These are phyloP conservation scores for Lepiota venenata DNA, from an alignment of 768 basidiomycete genomes.

Conservation along the genomic window DNA sequence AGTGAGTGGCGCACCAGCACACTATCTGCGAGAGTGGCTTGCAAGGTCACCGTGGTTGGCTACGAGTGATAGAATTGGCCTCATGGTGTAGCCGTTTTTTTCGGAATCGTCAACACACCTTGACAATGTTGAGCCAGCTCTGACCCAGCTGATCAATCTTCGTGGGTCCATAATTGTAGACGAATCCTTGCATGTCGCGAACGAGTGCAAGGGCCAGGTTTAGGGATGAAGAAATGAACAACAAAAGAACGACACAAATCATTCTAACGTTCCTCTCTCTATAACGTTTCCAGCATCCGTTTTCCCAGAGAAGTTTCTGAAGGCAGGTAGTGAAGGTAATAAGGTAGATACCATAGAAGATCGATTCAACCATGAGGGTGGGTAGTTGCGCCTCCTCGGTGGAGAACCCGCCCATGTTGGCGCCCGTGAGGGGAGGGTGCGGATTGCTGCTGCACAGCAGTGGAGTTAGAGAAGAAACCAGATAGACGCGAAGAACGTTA, in stretches of 20 bases:
- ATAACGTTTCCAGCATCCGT: no score
- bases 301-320: conserved; percentile 10
- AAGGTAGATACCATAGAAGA: conserved; percentile 20
- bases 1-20: conserved; percentile 10
- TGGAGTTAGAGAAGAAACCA: no score
- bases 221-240: conserved; percentile 12
- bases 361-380: conserved; percentile 14
- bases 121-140: conserved; percentile 13
- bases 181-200: conserved; percentile 12
- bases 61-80: not conserved
- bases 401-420: not conserved
- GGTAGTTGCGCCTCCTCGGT: conserved; percentile 10
- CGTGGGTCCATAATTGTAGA: not conserved
- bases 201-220: conserved; percentile 14
- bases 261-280: conserved; percentile 9
- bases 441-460: no score
- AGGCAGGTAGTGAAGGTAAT: conserved; percentile 15
- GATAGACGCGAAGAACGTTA: no score
- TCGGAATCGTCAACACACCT: conserved; percentile 6
- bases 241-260: conserved; percentile 7
- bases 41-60: conserved; percentile 8
- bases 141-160: not conserved
- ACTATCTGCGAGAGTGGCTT: conserved; percentile 14
- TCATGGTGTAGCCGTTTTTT: not conserved
- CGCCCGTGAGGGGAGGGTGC: no score